Percentiles rank a stretch among this genome's conserved stretches.
Conservation (phyloP, 306 rosid species). For the Cucumis cinereus region DNA sequence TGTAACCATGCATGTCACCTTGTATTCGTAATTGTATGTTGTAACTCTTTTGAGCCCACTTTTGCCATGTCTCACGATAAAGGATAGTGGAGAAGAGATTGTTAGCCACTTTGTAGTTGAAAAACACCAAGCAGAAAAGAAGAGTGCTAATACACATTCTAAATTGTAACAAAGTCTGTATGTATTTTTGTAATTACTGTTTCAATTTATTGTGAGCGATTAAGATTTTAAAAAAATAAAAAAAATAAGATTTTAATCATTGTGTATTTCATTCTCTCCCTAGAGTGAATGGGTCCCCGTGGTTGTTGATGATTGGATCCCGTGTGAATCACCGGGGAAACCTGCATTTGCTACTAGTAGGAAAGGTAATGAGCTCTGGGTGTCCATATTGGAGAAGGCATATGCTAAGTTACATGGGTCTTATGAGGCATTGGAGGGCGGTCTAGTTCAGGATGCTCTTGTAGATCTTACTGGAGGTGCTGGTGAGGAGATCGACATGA, state of each 20-base stretch:
- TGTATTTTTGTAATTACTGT: background rate
- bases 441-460: slow-evolving; percentile 99
- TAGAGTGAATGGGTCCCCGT: slow-evolving; percentile 99
- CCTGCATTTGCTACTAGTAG: slow-evolving; percentile 96
- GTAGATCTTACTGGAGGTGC: slow-evolving; percentile 99
- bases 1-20: background rate
- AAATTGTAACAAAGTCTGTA: background rate
- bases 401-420: slow-evolving; percentile 99
- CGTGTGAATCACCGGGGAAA: slow-evolving; percentile 89
- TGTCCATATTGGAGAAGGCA: slow-evolving; percentile 96
- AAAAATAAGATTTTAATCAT: background rate
- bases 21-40: background rate
- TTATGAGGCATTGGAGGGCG: slow-evolving; percentile 95
- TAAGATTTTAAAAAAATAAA: background rate
- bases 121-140: background rate
- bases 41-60: background rate
- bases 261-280: slow-evolving; percentile 2
- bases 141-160: background rate
- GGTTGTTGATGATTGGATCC: slow-evolving; percentile 98
- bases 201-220: background rate
- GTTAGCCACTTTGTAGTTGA: background rate
- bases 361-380: slow-evolving; percentile 93
- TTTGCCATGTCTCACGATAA: background rate
- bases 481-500: slow-evolving; percentile 99
- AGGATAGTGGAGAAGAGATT: background rate